phyloP scores from a whole-genome alignment of 176 grass and related monocot genomes.

The Neostapfia colusana region DNA sequence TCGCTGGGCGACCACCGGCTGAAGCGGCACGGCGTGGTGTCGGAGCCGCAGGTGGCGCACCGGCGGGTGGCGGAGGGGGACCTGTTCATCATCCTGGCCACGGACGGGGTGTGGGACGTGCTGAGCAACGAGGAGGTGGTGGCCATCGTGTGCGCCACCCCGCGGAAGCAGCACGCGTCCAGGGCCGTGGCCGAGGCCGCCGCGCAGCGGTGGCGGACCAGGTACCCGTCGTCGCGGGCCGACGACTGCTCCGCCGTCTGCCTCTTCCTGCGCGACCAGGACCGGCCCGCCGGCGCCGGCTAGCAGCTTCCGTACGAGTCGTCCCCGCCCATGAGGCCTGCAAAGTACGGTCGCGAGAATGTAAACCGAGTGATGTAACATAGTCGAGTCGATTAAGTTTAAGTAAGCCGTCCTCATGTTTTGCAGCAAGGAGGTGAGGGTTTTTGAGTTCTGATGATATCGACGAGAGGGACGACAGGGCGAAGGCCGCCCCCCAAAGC shows the following conservation, averaged over 20 bases:
- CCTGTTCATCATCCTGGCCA: slow-evolving; percentile 72
- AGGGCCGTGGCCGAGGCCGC: slow-evolving; percentile 81
- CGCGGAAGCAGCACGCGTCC: slow-evolving; percentile 70
- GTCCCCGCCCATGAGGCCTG: too few relatives aligned
- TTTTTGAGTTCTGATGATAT: too few relatives aligned
- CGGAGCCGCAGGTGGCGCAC: slow-evolving; percentile 60
- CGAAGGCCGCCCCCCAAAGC: too few relatives aligned
- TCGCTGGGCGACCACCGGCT: slow-evolving; percentile 73
- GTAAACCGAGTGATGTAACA: neutral
- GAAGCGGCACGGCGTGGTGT: slow-evolving; percentile 72
- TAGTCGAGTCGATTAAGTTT: neutral
- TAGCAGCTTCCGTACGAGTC: too few relatives aligned
- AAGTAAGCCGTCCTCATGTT: neutral
- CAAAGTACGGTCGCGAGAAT: neutral
- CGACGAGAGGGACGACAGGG: too few relatives aligned
- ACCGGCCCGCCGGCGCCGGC: neutral
- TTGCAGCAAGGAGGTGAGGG: too few relatives aligned
- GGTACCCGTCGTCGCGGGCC: slow-evolving; percentile 62
- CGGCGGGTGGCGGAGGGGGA: slow-evolving; percentile 50
- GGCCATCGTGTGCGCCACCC: slow-evolving; percentile 63
- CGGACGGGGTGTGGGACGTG: slow-evolving; percentile 96
- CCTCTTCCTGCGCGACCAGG: slow-evolving; percentile 76
- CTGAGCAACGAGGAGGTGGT: slow-evolving; percentile 88
- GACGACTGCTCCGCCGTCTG: slow-evolving; percentile 93
- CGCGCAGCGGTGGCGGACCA: slow-evolving; percentile 60